These are phyloP conservation scores for Aegilops speltoides DNA, from an alignment of 176 grass and related monocot genomes.

Conservation along the genomic window DNA sequence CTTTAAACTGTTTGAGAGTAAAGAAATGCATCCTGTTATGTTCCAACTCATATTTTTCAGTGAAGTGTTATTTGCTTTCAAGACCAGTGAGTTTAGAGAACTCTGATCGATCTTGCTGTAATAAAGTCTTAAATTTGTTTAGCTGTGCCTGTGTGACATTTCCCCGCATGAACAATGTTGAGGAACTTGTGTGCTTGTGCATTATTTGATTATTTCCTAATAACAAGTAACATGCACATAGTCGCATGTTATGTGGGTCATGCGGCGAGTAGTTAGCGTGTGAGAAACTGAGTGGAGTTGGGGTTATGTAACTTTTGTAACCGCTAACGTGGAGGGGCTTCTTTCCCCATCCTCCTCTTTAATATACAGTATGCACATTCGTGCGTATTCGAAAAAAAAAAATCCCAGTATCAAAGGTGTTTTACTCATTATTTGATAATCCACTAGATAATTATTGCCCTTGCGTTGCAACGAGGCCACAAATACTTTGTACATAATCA, in stretches of 20 bases:
- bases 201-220: neutral
- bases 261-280: too few species aligned
- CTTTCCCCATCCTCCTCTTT: too few species aligned
- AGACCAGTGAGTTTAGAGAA: neutral
- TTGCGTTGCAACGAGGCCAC: too few species aligned
- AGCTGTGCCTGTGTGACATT: neutral
- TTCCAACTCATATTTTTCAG: conserved; percentile 13
- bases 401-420: too few species aligned
- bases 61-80: neutral
- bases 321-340: too few species aligned
- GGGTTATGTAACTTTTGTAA: too few species aligned
- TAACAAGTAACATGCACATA: neutral
- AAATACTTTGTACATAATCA: too few species aligned
- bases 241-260: neutral
- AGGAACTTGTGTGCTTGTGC: neutral
- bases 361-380: too few species aligned
- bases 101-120: neutral
- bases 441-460: too few species aligned
- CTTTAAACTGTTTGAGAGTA: neutral
- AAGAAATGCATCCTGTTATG: neutral
- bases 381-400: too few species aligned
- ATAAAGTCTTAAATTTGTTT: conserved; percentile 13
- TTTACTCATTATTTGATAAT: neutral
- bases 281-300: too few species aligned
- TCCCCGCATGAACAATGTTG: neutral